phyloP scores from a whole-genome alignment of 2,329 filamentous ascomycete genomes.

The Claviceps humidiphila region DNA sequence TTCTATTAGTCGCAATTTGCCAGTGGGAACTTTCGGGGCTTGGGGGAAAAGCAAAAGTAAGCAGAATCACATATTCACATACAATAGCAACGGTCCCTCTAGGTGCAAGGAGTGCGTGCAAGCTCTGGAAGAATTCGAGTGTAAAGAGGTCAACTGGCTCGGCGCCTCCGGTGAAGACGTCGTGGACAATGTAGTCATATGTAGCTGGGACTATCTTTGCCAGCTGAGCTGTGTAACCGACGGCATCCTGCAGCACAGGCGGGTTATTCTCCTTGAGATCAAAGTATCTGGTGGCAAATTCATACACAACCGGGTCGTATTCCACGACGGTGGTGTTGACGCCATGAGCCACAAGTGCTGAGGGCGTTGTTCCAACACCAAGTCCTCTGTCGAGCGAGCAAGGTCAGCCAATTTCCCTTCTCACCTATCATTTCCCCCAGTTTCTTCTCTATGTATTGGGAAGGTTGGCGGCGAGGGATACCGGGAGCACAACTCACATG shows the following conservation, averaged over 20 bases:
- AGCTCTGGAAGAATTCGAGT: conserved; percentile 60
- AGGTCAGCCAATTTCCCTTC: background rate
- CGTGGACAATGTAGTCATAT: conserved; percentile 92
- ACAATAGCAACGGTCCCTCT: conserved; percentile 82
- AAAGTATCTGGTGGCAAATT: conserved; percentile 76
- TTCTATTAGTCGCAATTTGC: conserved; percentile 8
- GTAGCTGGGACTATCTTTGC: conserved; percentile 29
- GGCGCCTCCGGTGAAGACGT: conserved; percentile 93
- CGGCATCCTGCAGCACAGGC: conserved; percentile 70
- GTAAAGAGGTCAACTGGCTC: conserved; percentile 87
- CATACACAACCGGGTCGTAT: conserved; percentile 79
- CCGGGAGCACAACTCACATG: conserved; percentile 46
- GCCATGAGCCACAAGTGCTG: conserved; percentile 73
- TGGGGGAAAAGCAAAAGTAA: background rate
- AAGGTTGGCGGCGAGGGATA: background rate
- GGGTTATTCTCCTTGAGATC: conserved; percentile 63
- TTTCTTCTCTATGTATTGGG: background rate
- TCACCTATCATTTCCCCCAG: background rate
- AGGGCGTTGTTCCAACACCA: conserved; percentile 82
- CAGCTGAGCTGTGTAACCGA: conserved; percentile 46
- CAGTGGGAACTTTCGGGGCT: background rate
- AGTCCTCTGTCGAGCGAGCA: conserved; percentile 47
- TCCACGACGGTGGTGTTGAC: conserved; percentile 91
- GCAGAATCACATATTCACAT: conserved; percentile 21
- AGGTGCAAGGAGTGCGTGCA: conserved; percentile 58